These are phyloP conservation scores for Heracleum sosnowskyi DNA, from an alignment of 129 eudicot species.

Conservation along the genomic window DNA sequence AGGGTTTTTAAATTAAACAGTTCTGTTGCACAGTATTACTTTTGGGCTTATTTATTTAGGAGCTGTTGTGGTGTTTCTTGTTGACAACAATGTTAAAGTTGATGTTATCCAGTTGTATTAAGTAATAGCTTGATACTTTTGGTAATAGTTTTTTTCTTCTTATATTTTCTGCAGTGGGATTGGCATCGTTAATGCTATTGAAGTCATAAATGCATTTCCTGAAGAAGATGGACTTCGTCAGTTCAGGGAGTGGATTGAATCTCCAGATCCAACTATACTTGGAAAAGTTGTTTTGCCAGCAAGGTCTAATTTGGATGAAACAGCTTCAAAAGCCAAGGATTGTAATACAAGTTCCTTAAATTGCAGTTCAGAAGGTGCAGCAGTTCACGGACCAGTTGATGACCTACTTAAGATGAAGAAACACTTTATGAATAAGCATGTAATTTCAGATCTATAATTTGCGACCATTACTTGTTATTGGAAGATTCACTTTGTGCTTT, in stretches of 20 bases:
- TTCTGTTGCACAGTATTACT: not conserved
- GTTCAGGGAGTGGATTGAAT: conserved; percentile 96
- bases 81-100: not conserved
- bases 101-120: not conserved
- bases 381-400: conserved; percentile 17
- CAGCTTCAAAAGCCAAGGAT: conserved; percentile 31
- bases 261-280: conserved; percentile 86
- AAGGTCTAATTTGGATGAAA: conserved; percentile 37
- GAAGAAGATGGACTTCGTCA: conserved; percentile 77
- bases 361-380: conserved; percentile 23
- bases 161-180: conserved; percentile 52
- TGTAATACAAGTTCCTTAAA: conserved; percentile 13
- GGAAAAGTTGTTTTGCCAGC: conserved; percentile 39
- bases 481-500: conserved; percentile 5
- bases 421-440: conserved; percentile 86
- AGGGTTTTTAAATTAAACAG: not conserved
- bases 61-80: not conserved
- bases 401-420: conserved; percentile 32
- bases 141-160: not conserved
- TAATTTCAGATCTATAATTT: conserved; percentile 23
- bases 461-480: not conserved
- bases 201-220: conserved; percentile 91
- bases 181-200: conserved; percentile 96
- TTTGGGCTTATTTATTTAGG: not conserved
- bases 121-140: not conserved